Evolutionary conservation across 129 eudicot genomes (phyloP).

Genomic region (Tagetes erecta): DNA sequence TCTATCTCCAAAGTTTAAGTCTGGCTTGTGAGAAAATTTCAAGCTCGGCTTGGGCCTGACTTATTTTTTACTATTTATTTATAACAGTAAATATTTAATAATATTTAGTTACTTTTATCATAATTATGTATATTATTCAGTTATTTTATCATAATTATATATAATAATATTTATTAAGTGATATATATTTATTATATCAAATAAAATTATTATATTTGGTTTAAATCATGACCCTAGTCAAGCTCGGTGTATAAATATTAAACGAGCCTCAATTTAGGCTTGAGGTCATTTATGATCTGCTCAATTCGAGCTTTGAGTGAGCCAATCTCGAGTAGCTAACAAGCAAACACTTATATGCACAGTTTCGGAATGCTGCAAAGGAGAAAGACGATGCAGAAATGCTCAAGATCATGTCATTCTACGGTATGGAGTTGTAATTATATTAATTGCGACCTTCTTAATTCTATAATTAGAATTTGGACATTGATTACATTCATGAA

Average conservation of each 20-base stretch:
- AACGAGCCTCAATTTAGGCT: background rate
- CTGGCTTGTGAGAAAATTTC: background rate
- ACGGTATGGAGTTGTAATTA: conserved; percentile 47
- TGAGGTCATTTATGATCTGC: background rate
- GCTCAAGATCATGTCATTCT: conserved; percentile 79
- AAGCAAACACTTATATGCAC: conserved; percentile 12
- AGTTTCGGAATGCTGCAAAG: conserved; percentile 82
- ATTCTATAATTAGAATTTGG: background rate
- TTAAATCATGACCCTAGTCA: background rate
- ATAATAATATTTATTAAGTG: background rate
- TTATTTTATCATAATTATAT: background rate
- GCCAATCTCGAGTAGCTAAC: background rate
- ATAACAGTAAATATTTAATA: too few relatives aligned
- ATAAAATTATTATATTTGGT: background rate
- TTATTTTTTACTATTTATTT: too few relatives aligned
- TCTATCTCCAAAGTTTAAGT: background rate
- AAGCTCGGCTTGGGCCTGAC: background rate
- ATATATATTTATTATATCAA: background rate
- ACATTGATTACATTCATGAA: background rate
- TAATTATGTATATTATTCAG: background rate
- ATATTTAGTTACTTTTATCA: too few relatives aligned
- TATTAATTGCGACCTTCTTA: background rate
- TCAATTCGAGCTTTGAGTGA: background rate
- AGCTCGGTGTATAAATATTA: background rate
- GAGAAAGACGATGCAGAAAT: conserved; percentile 56